phyloP scores from a whole-genome alignment of 192 early-diverging fungal species.

The Coemansia erecta region DNA sequence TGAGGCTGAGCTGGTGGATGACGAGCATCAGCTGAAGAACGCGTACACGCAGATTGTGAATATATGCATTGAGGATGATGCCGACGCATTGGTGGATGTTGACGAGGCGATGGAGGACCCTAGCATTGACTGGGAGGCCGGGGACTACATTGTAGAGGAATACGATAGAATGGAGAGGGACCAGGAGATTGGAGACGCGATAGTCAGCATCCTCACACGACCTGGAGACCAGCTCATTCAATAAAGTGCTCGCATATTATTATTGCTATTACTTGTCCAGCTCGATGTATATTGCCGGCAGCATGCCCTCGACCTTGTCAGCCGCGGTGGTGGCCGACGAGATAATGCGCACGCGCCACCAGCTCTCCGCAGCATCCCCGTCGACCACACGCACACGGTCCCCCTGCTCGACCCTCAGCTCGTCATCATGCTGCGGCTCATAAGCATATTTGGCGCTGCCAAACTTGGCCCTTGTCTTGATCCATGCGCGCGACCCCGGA shows the following conservation, averaged over 20 bases:
- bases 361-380: constrained; percentile 45
- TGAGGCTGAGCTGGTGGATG: too few species aligned
- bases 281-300: constrained; percentile 51
- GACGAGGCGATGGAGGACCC: too few species aligned
- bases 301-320: constrained; percentile 24
- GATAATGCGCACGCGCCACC: constrained; percentile 45
- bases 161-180: too few species aligned
- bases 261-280: constrained; percentile 47
- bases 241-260: too few species aligned
- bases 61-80: too few species aligned
- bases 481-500: constrained; percentile 35
- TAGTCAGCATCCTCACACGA: too few species aligned
- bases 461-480: constrained; percentile 35
- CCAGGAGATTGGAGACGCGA: too few species aligned
- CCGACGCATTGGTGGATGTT: too few species aligned
- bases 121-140: too few species aligned
- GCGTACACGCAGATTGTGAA: too few species aligned
- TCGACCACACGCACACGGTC: constrained; percentile 42
- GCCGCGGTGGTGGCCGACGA: neutral
- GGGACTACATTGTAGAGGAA: too few species aligned
- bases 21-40: too few species aligned
- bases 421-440: constrained; percentile 45
- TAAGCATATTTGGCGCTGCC: constrained; percentile 46
- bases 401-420: constrained; percentile 25
- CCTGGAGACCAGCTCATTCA: neutral